These are phyloP conservation scores for Suillus spraguei DNA, from an alignment of 768 basidiomycete species.

Conservation along the genomic window DNA sequence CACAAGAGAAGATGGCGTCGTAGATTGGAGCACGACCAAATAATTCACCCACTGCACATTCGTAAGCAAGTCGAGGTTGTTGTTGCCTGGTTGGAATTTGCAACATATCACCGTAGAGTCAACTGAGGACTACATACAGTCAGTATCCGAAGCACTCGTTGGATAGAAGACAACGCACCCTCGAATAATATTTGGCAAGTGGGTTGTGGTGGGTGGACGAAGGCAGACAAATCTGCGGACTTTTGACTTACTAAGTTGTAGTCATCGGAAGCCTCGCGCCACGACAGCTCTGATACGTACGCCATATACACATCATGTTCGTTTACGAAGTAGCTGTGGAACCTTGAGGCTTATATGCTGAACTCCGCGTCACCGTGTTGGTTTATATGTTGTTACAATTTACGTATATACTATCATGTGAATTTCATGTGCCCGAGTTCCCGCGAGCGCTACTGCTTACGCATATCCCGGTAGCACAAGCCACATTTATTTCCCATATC, in stretches of 20 bases:
- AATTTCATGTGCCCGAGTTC: slow-evolving; percentile 1
- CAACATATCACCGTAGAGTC: not conserved
- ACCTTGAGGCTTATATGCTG: not conserved
- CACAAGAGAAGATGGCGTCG: slow-evolving; percentile 13
- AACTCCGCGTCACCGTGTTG: not conserved
- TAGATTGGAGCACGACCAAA: slow-evolving; percentile 15
- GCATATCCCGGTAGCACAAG: too few relatives aligned
- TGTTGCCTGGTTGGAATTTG: not conserved
- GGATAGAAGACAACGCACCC: not conserved
- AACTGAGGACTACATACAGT: not conserved
- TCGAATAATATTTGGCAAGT: not conserved
- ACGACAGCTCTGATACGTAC: not conserved
- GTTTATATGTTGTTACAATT: too few relatives aligned
- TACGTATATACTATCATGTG: not conserved
- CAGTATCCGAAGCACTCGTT: not conserved
- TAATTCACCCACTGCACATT: slow-evolving; percentile 3
- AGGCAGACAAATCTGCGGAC: not conserved
- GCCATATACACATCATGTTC: not conserved
- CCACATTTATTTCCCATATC: too few relatives aligned
- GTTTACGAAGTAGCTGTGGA: not conserved
- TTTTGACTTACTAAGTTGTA: slow-evolving; percentile 5
- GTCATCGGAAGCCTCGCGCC: not conserved
- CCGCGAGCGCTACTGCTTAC: slow-evolving; percentile 2
- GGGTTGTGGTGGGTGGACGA: not conserved
- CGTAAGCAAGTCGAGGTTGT: not conserved